phyloP scores from a whole-genome alignment of 257 asterid species.

The Datura wrightii region DNA sequence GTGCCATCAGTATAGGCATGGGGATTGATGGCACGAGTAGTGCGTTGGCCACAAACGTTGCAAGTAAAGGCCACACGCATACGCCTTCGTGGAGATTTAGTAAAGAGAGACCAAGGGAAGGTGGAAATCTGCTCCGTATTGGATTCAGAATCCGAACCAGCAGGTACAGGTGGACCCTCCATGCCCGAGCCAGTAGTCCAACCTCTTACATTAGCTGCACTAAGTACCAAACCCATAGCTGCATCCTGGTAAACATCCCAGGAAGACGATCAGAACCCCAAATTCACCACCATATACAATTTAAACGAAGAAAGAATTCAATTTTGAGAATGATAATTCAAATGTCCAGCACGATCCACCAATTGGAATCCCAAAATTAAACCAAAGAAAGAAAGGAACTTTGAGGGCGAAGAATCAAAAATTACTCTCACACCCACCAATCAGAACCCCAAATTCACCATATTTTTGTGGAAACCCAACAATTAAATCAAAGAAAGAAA shows the following conservation, averaged over 20 bases:
- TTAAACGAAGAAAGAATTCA: background rate
- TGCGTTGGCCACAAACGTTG: slow-evolving; percentile 94
- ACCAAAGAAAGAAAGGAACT: background rate
- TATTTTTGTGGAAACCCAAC: background rate
- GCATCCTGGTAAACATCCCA: slow-evolving; percentile 60
- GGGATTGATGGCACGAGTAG: slow-evolving; percentile 97
- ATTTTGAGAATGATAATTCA: background rate
- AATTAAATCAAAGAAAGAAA: background rate
- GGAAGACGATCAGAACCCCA: background rate
- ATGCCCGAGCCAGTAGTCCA: slow-evolving; percentile 97
- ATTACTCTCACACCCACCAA: background rate
- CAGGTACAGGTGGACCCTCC: slow-evolving; percentile 86
- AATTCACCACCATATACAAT: background rate
- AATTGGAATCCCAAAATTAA: background rate
- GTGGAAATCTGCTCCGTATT: slow-evolving; percentile 63
- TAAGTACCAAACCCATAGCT: slow-evolving; percentile 88
- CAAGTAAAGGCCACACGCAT: slow-evolving; percentile 97
- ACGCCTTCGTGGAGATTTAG: slow-evolving; percentile 90
- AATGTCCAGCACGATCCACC: background rate
- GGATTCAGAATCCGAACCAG: slow-evolving; percentile 56
- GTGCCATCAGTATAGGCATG: slow-evolving; percentile 99
- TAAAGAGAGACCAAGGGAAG: slow-evolving; percentile 96
- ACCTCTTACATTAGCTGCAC: slow-evolving; percentile 85
- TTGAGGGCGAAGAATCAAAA: background rate
- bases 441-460: background rate